Percentiles rank a stretch among this genome's conserved stretches.
Evolutionary conservation across 768 basidiomycete genomes (phyloP).

Genomic region (Pisolithus marmoratus): DNA sequence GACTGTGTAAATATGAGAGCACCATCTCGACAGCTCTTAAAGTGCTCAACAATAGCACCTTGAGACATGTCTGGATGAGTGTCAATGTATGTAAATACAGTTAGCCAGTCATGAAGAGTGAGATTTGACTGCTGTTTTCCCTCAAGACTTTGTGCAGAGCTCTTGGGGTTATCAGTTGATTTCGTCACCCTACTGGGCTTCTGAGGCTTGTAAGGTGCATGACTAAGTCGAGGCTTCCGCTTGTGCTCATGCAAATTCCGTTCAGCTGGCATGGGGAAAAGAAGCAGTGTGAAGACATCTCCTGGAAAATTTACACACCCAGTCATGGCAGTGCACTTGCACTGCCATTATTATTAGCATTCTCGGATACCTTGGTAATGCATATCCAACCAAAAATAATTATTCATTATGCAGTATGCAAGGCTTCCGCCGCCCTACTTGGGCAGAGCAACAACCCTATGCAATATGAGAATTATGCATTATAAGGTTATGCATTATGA

Average conservation of each 20-base stretch:
- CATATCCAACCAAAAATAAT: not conserved
- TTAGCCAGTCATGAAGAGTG: constrained; percentile 7
- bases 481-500: not conserved
- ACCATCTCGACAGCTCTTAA: not conserved
- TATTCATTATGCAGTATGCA: constrained; percentile 4
- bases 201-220: not conserved
- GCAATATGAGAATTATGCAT: no score
- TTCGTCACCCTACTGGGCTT: not conserved
- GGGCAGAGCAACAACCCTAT: not conserved
- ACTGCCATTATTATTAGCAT: not conserved
- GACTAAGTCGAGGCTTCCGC: not conserved
- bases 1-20: constrained; percentile 4
- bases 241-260: not conserved
- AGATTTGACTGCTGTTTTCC: not conserved
- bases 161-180: not conserved
- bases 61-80: not conserved
- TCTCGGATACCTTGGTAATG: not conserved
- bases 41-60: constrained; percentile 1
- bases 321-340: not conserved
- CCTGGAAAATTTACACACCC: not conserved
- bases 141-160: not conserved
- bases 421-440: not conserved
- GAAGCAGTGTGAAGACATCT: not conserved
- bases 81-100: constrained; percentile 1
- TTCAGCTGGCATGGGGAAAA: not conserved